A percentile compares a stretch with the other conserved stretches of the same genome.
Evolutionary conservation across 306 rosid species (phyloP).

Genomic region (Hippophae rhamnoides): DNA sequence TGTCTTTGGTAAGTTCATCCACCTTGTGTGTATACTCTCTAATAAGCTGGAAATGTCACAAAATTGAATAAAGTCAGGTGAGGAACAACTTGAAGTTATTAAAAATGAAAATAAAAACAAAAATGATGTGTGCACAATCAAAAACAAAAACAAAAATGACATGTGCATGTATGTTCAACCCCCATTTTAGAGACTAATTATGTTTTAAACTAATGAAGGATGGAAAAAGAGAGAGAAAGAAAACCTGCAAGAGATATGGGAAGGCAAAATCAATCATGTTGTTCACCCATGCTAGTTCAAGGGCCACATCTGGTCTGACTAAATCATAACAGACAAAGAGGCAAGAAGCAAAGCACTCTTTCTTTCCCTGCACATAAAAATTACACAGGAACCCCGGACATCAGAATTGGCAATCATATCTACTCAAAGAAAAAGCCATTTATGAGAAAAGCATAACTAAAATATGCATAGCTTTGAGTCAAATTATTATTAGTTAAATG

Average conservation of each 20-base stretch:
- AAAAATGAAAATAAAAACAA: not conserved
- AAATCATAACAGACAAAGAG: conserved; percentile 95
- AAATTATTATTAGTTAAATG: too few species aligned
- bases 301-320: conserved; percentile 73
- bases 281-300: conserved; percentile 91
- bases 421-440: not conserved
- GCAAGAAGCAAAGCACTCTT: conserved; percentile 93
- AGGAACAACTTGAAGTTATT: not conserved
- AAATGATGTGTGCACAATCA: not conserved
- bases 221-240: not conserved
- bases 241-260: conserved; percentile 87
- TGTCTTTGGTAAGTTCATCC: conserved; percentile 83
- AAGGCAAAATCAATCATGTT: conserved; percentile 84
- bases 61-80: conserved; percentile 1
- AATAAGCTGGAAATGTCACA: conserved; percentile 43
- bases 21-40: conserved; percentile 91
- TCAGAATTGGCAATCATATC: not conserved
- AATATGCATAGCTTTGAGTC: too few species aligned
- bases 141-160: not conserved
- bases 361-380: conserved; percentile 68
- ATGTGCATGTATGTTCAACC: too few species aligned
- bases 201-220: not conserved
- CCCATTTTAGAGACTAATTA: too few species aligned
- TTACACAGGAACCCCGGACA: not conserved
- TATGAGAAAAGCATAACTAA: too few species aligned